phyloP scores from a whole-genome alignment of 306 rosid species.

The Mucuna pruriens region DNA sequence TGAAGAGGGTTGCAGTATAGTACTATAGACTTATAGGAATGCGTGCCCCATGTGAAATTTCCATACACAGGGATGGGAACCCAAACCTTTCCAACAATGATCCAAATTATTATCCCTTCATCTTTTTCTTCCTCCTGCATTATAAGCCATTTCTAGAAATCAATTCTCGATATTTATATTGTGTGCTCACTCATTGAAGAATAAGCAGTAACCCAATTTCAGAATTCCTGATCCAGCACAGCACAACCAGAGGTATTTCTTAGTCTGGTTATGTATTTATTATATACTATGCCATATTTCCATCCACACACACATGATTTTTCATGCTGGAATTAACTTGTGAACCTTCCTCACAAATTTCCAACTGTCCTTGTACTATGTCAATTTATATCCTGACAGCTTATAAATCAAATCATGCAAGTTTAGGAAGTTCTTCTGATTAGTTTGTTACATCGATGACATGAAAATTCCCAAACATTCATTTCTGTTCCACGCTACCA shows the following conservation, averaged over 20 bases:
- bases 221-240: constrained; percentile 28
- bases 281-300: not conserved
- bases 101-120: constrained; percentile 41
- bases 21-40: constrained; percentile 15
- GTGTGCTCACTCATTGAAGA: constrained; percentile 18
- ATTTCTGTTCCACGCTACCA: constrained; percentile 20
- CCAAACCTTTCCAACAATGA: constrained; percentile 58
- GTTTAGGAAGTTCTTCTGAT: not conserved
- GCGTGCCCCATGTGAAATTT: constrained; percentile 56
- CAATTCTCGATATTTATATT: constrained; percentile 14
- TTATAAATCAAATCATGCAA: constrained; percentile 2
- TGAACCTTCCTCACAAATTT: not conserved
- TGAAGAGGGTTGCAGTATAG: not conserved
- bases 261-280: not conserved
- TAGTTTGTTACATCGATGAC: not conserved
- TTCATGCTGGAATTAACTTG: not conserved
- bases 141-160: constrained; percentile 34
- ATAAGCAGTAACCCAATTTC: not conserved
- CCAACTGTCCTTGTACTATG: not conserved
- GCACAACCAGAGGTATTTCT: constrained; percentile 41
- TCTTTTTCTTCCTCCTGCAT: constrained; percentile 37
- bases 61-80: constrained; percentile 60
- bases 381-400: not conserved
- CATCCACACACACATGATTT: not conserved
- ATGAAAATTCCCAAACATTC: not conserved